These are phyloP conservation scores for Cinnamomum chago DNA, from an alignment of 164 flowering plant species.

Conservation along the genomic window DNA sequence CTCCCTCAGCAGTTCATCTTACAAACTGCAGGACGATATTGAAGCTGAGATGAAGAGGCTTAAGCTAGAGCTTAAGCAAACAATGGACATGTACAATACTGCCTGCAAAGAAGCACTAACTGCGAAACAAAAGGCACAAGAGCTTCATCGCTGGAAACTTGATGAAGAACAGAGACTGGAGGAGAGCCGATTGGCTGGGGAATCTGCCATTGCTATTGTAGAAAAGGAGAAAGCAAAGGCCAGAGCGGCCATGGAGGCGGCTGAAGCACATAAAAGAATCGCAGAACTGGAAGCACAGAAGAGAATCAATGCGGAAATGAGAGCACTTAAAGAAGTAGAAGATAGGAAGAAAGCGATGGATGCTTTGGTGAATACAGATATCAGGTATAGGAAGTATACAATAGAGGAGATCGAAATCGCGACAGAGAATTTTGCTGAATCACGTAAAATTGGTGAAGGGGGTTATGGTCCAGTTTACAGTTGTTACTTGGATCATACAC, in stretches of 20 bases:
- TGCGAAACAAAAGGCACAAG: conserved; percentile 74
- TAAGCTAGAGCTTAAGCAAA: conserved; percentile 62
- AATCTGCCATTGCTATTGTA: conserved; percentile 54
- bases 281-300: conserved; percentile 73
- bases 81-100: conserved; percentile 70
- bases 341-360: conserved; percentile 41
- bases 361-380: conserved; percentile 27
- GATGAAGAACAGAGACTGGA: conserved; percentile 67
- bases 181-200: conserved; percentile 59
- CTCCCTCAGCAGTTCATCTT: not conserved
- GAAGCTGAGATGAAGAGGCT: conserved; percentile 73
- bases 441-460: conserved; percentile 75
- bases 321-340: conserved; percentile 52
- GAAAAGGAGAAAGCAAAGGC: conserved; percentile 67
- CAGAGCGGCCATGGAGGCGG: conserved; percentile 71
- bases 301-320: conserved; percentile 59
- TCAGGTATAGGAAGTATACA: conserved; percentile 57
- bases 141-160: conserved; percentile 77
- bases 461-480: conserved; percentile 77
- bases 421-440: conserved; percentile 40
- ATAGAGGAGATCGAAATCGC: conserved; percentile 69
- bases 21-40: conserved; percentile 40
- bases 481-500: conserved; percentile 61
- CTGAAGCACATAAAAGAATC: conserved; percentile 63
- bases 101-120: conserved; percentile 73